Base-by-base conservation (phyloP, 805 yeast species). In the Allodekkera sacchari region DNA sequence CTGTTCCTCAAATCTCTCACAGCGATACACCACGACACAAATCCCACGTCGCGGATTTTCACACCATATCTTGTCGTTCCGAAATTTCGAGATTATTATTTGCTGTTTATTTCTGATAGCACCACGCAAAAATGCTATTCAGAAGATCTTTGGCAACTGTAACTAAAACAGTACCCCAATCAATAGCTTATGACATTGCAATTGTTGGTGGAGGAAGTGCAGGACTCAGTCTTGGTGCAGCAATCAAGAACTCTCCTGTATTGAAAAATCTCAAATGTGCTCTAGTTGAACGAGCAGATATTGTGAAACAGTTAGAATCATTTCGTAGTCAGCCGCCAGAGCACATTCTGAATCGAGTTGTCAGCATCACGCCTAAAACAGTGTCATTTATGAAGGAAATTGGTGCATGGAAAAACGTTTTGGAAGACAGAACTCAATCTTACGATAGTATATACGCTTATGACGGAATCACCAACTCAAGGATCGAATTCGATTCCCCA, bases 161-260 rank as follows among this genome's bases (percentile, higher is more conserved):
- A 3, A 36, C 42, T 4, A 34, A 33, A 20, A 27, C 28, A 4
- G 30, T 31, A 1, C 27, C 33, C 9, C 38, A 30, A 21, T n/a
- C n/a, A 23, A n/a, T 17, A 12, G 28, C 49, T 18, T 60, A 68
- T 18, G 96, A 89, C 55, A 72, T 92, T 14, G 77, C 84, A 6
- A 82, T 92, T 33, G 82, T 92, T 22, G 98, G 98, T 22, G 97
- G 94, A 6, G 98, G 98, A 0, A 96, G 97, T 1, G 97, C 97
- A 1, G 98, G 98, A 0, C 60, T 92, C 35, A 79, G 95, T 2
- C 60, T 92, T 22, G 77, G 92, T 5, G 71, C 95, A 0, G 94
- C 94, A 0, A 57, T 89, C 35, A 81, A 83, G 51, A 66, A 67
- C 42, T 78, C 87, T 2, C 74, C 79, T 3, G 52, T 65, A 14